phyloP scores from a whole-genome alignment of 2,329 filamentous ascomycete species.

The Beauveria caledonica region DNA sequence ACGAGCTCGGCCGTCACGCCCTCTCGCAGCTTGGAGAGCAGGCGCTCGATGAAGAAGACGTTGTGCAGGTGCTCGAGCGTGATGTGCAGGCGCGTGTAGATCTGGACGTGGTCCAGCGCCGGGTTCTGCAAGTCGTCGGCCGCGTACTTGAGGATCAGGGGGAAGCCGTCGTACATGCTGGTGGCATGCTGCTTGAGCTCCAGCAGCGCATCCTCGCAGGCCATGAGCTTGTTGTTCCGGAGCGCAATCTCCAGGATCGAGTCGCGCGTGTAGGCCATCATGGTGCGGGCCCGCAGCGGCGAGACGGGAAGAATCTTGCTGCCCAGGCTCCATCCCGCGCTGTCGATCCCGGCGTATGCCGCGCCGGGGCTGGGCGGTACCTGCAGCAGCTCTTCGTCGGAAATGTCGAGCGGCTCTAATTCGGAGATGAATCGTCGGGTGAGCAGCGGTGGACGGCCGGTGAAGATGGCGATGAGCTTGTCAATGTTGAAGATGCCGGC shows the following conservation, averaged over 20 bases:
- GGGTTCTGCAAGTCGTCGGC: conserved; percentile 42
- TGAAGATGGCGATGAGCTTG: conserved; percentile 32
- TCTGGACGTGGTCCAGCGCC: conserved; percentile 28
- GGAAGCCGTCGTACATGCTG: conserved; percentile 35
- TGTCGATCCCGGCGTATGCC: conserved; percentile 19
- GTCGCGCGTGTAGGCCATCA: conserved; percentile 20
- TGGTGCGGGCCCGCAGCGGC: conserved; percentile 18
- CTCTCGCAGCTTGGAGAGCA: conserved; percentile 36
- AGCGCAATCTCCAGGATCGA: conserved; percentile 23
- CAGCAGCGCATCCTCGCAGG: conserved; percentile 31
- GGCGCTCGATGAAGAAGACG: conserved; percentile 48
- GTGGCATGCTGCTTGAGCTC: conserved; percentile 38
- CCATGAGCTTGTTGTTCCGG: conserved; percentile 22
- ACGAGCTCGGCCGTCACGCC: conserved; percentile 31
- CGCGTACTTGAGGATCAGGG: conserved; percentile 39
- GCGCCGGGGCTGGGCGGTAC: conserved; percentile 18
- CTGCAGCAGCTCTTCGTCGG: conserved; percentile 27
- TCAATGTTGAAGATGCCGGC: conserved; percentile 26
- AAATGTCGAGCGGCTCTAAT: conserved; percentile 31
- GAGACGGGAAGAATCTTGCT: conserved; percentile 24
- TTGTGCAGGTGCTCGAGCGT: conserved; percentile 45
- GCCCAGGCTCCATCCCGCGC: conserved; percentile 30
- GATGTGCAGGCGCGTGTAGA: conserved; percentile 38
- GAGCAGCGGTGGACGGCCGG: conserved; percentile 32
- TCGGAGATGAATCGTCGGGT: conserved; percentile 28